phyloP scores from a whole-genome alignment of 75 land plant species.

The Sequoia sempervirens region DNA sequence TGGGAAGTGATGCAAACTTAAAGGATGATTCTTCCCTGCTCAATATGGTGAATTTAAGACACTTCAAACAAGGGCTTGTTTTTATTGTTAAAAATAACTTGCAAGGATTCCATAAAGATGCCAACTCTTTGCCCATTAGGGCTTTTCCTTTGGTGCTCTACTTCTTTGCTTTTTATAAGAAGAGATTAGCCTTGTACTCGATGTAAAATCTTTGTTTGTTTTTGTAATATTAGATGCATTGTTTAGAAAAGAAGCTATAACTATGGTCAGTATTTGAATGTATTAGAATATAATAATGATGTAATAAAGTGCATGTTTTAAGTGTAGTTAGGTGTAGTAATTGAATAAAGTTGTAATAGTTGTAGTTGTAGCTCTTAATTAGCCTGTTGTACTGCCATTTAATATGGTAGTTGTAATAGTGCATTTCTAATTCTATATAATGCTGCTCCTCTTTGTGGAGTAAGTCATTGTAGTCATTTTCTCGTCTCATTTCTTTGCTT shows the following conservation, averaged over 20 bases:
- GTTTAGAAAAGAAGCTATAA: no score
- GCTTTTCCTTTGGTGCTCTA: not conserved
- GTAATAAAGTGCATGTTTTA: no score
- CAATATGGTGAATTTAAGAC: not conserved
- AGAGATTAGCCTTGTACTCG: not conserved
- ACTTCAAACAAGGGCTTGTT: not conserved
- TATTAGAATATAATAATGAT: no score
- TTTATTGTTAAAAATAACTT: no score
- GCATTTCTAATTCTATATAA: not conserved
- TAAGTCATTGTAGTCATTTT: not conserved
- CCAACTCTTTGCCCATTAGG: not conserved
- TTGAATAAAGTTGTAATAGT: no score
- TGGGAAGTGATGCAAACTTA: not conserved
- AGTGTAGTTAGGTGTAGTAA: no score
- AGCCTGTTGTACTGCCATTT: no score
- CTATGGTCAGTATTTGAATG: no score
- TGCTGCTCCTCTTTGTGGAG: not conserved
- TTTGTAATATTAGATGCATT: no score
- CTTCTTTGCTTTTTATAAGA: not conserved
- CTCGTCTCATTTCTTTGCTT: not conserved
- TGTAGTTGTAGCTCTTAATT: no score
- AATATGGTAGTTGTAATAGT: no score
- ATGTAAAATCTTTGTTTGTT: not conserved
- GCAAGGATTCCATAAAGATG: not conserved
- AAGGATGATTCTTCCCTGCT: not conserved